Percentiles rank a stretch among this genome's conserved stretches.
These are phyloP conservation scores for Schizosaccharomyces versatilis DNA, from an alignment of 1,139 yeast genomes.

Conservation along the genomic window DNA sequence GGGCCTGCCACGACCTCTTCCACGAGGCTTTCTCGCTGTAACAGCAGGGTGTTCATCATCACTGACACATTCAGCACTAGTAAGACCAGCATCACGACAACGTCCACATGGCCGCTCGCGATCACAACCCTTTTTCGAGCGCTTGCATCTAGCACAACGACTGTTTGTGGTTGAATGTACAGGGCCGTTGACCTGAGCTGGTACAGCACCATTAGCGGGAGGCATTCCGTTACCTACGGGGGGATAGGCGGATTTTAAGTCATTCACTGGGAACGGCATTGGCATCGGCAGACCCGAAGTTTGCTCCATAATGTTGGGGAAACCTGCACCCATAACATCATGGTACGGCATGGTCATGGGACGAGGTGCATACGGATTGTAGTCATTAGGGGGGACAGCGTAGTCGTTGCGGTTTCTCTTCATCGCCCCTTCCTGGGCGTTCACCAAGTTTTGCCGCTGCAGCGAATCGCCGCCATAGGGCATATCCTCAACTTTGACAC, in stretches of 20 bases:
- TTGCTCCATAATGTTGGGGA: background rate
- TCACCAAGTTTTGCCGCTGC: conserved; percentile 4
- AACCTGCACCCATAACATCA: background rate
- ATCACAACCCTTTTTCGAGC: conserved; percentile 11
- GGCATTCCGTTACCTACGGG: too few species aligned
- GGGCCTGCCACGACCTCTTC: conserved; percentile 1
- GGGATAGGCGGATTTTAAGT: too few species aligned
- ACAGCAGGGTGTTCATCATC: conserved; percentile 6
- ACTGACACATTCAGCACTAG: conserved; percentile 8
- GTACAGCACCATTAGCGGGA: too few species aligned
- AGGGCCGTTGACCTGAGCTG: background rate
- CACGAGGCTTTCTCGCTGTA: background rate
- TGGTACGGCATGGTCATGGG: conserved; percentile 6
- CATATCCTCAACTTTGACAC: too few species aligned
- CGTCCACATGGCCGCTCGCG: conserved; percentile 10
- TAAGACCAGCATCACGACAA: conserved; percentile 9
- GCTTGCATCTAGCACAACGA: conserved; percentile 10
- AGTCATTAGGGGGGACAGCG: background rate
- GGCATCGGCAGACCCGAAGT: background rate
- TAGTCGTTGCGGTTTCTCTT: background rate
- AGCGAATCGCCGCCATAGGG: conserved; percentile 3
- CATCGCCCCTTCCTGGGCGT: background rate
- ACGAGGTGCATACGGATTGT: conserved; percentile 5
- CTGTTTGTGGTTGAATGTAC: background rate
- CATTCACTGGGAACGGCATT: too few species aligned